Conservation (phyloP, 352 stramenopile species). For the Phytopythium oedochilum region DNA sequence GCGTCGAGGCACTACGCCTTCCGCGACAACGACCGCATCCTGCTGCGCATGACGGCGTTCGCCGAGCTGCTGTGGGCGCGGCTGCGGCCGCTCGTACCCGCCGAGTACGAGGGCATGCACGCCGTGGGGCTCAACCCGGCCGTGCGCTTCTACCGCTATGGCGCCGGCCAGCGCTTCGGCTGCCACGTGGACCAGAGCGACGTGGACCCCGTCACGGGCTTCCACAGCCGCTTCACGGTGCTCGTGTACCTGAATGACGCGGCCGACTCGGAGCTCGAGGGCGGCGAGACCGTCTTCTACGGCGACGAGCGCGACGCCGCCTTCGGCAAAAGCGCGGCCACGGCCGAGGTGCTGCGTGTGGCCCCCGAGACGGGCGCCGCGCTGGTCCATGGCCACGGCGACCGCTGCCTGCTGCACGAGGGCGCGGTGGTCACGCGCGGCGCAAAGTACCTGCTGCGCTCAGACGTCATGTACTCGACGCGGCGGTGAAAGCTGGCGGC, state of each 20-base stretch:
- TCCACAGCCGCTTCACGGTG: constrained; percentile 76
- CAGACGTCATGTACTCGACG: constrained; percentile 77
- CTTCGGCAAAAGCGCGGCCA: constrained; percentile 2
- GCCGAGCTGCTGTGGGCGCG: constrained; percentile 66
- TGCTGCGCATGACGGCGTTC: constrained; percentile 56
- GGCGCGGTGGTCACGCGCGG: constrained; percentile 52
- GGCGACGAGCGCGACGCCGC: constrained; percentile 35
- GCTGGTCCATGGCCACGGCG: constrained; percentile 69
- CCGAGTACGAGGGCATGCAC: constrained; percentile 56
- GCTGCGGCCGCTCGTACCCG: constrained; percentile 45
- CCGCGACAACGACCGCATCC: constrained; percentile 70
- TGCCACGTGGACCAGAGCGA: constrained; percentile 86
- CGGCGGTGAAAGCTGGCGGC: too few species aligned
- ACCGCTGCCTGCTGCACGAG: constrained; percentile 76
- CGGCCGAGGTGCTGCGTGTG: constrained; percentile 17
- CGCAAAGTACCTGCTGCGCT: constrained; percentile 71
- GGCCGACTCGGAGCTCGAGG: constrained; percentile 61
- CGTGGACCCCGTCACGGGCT: constrained; percentile 61
- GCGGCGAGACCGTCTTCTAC: constrained; percentile 75
- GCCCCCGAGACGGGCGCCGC: constrained; percentile 67
- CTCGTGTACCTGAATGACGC: constrained; percentile 81
- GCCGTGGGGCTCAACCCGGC: constrained; percentile 63
- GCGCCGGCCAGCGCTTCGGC: constrained; percentile 61
- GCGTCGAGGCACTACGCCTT: constrained; percentile 62
- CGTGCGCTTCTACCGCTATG: constrained; percentile 79